Conservation (phyloP, 345 rosid species). For the Odontarrhena argentea region DNA sequence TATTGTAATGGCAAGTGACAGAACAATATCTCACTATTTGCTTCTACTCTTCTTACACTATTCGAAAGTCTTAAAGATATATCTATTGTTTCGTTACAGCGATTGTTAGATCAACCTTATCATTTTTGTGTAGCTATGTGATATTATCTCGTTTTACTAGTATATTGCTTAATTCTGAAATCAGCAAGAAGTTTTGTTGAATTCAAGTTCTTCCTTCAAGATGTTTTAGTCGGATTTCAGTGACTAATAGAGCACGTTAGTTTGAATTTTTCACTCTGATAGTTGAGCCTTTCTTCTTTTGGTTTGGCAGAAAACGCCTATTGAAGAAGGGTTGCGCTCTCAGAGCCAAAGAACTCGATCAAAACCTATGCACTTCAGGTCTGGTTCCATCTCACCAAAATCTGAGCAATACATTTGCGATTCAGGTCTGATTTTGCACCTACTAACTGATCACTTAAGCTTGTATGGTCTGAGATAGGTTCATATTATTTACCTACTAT, state of each 20-base stretch:
- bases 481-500: background rate
- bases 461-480: slow-evolving; percentile 4
- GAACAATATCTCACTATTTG: background rate
- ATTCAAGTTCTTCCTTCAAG: background rate
- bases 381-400: slow-evolving; percentile 28
- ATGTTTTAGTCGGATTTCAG: background rate
- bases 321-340: background rate
- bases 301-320: slow-evolving; percentile 18
- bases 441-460: slow-evolving; percentile 7
- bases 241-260: background rate
- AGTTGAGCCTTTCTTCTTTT: slow-evolving; percentile 18
- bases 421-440: slow-evolving; percentile 9
- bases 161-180: background rate
- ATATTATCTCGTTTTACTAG: background rate
- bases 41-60: background rate
- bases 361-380: slow-evolving; percentile 23
- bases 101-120: no score
- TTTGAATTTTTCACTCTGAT: background rate
- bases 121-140: background rate
- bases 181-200: background rate
- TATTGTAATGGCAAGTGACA: background rate
- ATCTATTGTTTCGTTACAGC: no score
- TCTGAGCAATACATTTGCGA: slow-evolving; percentile 15
- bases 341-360: slow-evolving; percentile 21
- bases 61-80: no score